Base-by-base conservation (phyloP, 768 basidiomycete species). In the Chalciporus sphaerocephalus region DNA sequence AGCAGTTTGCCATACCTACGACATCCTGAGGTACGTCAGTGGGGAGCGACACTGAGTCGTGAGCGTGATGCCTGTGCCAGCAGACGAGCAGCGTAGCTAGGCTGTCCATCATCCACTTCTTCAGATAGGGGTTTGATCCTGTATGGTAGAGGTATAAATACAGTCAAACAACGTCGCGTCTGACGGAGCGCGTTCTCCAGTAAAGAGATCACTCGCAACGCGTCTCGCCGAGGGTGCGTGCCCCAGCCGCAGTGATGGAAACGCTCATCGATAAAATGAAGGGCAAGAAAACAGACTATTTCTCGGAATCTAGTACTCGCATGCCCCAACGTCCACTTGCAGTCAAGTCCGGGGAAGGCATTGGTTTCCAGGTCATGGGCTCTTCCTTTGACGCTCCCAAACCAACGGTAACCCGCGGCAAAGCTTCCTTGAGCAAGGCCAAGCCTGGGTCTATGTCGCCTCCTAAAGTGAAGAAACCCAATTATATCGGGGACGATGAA, bases 21-120 rank as follows among this genome's bases (percentile, higher is more conserved):
- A 17, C 87, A 91, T 60, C 74, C 80, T 0, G 87, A 92, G 60
- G 80, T 91, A 4, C 73, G 76, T 59, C 67, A 60, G 4, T 94
- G 91, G 91, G 89, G 82, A 2, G 53, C 69, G 27, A 74, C 75
- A 1, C 24, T 64, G 33, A 34, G 38, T 16, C 52, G 41, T 34
- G 54, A 56, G 5, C 21, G 50, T 6, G 42, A 40, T 28, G 38
- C 20, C n/a, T n/a, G n/a, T n/a, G n/a, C n/a, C n/a, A n/a, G n/a
- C n/a, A n/a, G n/a, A n/a, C n/a, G n/a, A n/a, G n/a, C n/a, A n/a
- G n/a, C n/a, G n/a, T n/a, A n/a, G n/a, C n/a, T n/a, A n/a, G n/a
- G n/a, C n/a, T n/a, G n/a, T n/a, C n/a, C n/a, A n/a, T n/a, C n/a
- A n/a, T n/a, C n/a, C n/a, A n/a, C n/a, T n/a, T n/a, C n/a, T n/a